Base-by-base conservation (phyloP, 495 filamentous ascomycete species). In the Hypoxylon lienhwacheense region DNA sequence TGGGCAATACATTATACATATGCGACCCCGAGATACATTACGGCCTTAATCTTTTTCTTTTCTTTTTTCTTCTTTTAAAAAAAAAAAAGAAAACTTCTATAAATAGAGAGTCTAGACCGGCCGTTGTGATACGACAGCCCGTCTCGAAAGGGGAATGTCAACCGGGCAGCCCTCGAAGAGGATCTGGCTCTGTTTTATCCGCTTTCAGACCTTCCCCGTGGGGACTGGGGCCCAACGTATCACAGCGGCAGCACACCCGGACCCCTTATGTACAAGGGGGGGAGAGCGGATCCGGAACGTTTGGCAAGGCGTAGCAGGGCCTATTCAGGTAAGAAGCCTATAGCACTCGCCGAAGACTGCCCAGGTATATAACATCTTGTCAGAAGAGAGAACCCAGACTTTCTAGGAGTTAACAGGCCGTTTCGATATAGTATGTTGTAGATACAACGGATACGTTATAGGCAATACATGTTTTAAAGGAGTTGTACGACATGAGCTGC, bases 101-200 rank as follows among this genome's bases (percentile, higher is more conserved):
- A 42, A 52, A 52, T 59, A 59, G 55, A 21, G 34, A 1, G 4
- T 53, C 55, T 59, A 52, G 55, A 53, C 28, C 42, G 8, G 15
- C 7, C 34, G 17, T 16, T n/a, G 8, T n/a, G 11, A 31, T 48
- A 12, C 31, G 16, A 19, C 17, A 15, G 14, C 21, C 26, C n/a
- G n/a, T 47, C 40, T 26, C 29, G 24, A 21, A 37, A 33, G 19
- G 26, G 47, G 48, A 43, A 26, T 12, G n/a, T 22, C 28, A 7
- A 31, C n/a, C 28, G 28, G 28, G 28, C 25, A 31, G 28, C n/a
- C n/a, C 34, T n/a, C 26, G 19, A 20, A 14, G 12, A 6, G 22
- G 40, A 47, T 36, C 40, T 50, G n/a, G 17, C 42, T 42, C 15
- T 32, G 12, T 20, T 47, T 59, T 59, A 52, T 41, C 26, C 55